These are phyloP conservation scores for Fusarium sp. DNA, from an alignment of 2,329 filamentous ascomycete species.

Conservation along the genomic window DNA sequence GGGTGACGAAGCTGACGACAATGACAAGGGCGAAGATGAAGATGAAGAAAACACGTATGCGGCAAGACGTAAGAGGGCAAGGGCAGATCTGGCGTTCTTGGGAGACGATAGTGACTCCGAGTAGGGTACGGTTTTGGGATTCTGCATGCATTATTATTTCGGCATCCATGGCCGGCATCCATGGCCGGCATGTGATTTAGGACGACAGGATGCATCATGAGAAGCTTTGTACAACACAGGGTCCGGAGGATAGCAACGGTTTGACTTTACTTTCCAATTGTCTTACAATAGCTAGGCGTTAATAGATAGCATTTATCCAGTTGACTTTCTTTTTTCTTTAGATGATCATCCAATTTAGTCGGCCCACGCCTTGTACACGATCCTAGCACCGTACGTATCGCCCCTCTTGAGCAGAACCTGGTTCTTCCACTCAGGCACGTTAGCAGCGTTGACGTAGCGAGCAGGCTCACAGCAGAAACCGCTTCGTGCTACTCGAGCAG, in stretches of 20 bases:
- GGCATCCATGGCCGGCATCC: constrained; percentile 3
- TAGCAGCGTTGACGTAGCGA: constrained; percentile 90
- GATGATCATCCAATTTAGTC: constrained; percentile 58
- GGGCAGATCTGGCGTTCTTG: constrained; percentile 74
- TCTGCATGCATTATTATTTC: constrained; percentile 9
- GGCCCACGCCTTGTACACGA: constrained; percentile 89
- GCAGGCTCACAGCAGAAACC: constrained; percentile 95
- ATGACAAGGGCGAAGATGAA: constrained; percentile 48
- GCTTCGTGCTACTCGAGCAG: constrained; percentile 76
- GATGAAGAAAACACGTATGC: constrained; percentile 57
- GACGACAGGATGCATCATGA: constrained; percentile 37
- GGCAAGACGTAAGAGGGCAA: constrained; percentile 64
- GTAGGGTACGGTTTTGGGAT: constrained; percentile 42
- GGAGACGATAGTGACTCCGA: constrained; percentile 79
- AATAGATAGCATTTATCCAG: constrained; percentile 26
- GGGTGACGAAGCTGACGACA: constrained; percentile 44
- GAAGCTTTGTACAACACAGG: constrained; percentile 32
- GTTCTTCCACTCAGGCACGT: constrained; percentile 82
- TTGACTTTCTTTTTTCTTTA: constrained; percentile 15
- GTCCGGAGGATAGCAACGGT: constrained; percentile 5
- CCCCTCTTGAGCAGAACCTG: constrained; percentile 89
- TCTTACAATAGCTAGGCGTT: constrained; percentile 32
- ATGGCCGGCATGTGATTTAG: constrained; percentile 13
- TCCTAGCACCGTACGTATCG: constrained; percentile 83
- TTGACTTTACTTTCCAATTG: constrained; percentile 20